These are phyloP conservation scores for Pseudogymnoascus sp. DNA, from an alignment of 2,329 filamentous ascomycete species.

Conservation along the genomic window DNA sequence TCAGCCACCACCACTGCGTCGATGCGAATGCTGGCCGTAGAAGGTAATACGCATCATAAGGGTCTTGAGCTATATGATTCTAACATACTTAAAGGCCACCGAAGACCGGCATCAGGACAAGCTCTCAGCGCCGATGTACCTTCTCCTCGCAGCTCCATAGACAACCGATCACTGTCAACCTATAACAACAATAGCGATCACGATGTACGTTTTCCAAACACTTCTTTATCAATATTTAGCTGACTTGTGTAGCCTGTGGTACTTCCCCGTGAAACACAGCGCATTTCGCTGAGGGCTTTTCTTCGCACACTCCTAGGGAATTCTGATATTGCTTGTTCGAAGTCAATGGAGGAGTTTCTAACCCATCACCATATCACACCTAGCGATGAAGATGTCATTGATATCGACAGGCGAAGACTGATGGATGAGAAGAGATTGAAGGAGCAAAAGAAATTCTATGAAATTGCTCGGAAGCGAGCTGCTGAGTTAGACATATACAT, in stretches of 20 bases:
- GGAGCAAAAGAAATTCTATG: constrained; percentile 90
- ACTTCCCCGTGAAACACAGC: constrained; percentile 79
- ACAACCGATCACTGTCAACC: constrained; percentile 27
- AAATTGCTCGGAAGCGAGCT: constrained; percentile 83
- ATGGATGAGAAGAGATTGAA: constrained; percentile 84
- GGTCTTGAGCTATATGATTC: background rate
- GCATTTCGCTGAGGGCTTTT: constrained; percentile 84
- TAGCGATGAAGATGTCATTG: constrained; percentile 73
- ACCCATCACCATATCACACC: constrained; percentile 61
- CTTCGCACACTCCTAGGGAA: constrained; percentile 80
- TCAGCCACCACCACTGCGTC: constrained; percentile 13
- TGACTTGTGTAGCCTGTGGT: constrained; percentile 25
- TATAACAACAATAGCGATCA: constrained; percentile 1
- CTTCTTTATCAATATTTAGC: background rate
- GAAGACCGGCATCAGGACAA: constrained; percentile 15
- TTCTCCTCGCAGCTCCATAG: constrained; percentile 12
- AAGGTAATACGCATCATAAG: constrained; percentile 27
- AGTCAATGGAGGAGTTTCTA: constrained; percentile 77
- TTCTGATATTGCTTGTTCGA: constrained; percentile 71
- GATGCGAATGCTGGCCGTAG: constrained; percentile 34
- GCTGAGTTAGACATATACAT: constrained; percentile 95
- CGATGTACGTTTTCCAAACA: background rate
- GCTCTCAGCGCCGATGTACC: constrained; percentile 11
- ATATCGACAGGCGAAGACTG: constrained; percentile 69
- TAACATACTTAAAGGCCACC: constrained; percentile 17